Conservation (phyloP, 176 grass and related monocot genomes). For the Paspalum vaginatum region DNA sequence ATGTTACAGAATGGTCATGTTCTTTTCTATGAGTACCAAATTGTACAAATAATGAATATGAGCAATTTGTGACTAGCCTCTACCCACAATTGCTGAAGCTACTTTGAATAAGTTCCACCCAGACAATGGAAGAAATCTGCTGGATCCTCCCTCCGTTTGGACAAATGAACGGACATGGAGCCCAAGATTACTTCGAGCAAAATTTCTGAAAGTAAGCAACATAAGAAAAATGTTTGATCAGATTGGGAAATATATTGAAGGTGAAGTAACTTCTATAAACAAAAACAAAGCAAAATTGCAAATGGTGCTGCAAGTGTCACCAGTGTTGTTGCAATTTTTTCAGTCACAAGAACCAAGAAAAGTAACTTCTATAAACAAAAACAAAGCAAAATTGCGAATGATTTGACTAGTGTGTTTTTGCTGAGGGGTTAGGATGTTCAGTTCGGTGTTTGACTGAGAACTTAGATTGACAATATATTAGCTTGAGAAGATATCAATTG, state of each 20-base stretch:
- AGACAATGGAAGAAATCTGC: neutral
- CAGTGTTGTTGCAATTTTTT: neutral
- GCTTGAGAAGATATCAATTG: no score
- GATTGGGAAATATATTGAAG: neutral
- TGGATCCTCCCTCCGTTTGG: neutral
- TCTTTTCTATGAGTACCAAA: neutral
- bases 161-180: neutral
- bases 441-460: no score
- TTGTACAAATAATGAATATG: constrained; percentile 23
- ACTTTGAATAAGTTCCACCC: neutral
- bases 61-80: neutral
- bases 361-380: no score
- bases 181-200: neutral
- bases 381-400: no score
- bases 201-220: constrained; percentile 30
- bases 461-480: no score
- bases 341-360: neutral
- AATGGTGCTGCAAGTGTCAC: neutral
- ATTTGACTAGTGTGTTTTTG: no score
- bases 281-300: constrained; percentile 1
- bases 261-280: neutral
- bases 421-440: no score
- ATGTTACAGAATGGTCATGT: neutral
- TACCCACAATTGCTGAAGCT: no score
- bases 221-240: constrained; percentile 4